Percentiles rank a stretch among this genome's conserved stretches.
phyloP scores from a whole-genome alignment of 139 green algal species.

The Chlamydomonas sp. region DNA sequence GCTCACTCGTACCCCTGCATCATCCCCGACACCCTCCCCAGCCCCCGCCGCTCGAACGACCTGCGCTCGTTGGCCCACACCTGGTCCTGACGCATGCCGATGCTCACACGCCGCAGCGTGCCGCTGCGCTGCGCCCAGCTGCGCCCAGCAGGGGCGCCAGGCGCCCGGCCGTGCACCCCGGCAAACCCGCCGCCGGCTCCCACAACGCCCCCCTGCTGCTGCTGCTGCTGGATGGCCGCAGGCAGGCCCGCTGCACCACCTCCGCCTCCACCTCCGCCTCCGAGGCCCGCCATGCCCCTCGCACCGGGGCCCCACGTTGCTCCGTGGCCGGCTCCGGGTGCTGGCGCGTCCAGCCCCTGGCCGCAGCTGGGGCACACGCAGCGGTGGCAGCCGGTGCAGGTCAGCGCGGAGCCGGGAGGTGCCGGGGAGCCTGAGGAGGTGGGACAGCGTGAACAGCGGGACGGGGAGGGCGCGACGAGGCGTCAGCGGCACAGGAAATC shows the following conservation, averaged over 20 bases:
- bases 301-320: too few species aligned
- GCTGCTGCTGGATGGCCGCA: not conserved
- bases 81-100: not conserved
- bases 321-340: too few species aligned
- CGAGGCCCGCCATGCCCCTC: too few species aligned
- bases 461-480: not conserved
- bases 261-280: not conserved
- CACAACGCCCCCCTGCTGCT: not conserved
- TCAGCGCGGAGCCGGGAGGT: not conserved
- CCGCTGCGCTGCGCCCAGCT: not conserved
- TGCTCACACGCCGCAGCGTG: slow-evolving; percentile 14
- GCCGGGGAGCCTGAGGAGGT: too few species aligned
- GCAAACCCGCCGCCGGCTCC: too few species aligned
- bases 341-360: slow-evolving; percentile 10
- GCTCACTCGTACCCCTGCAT: not conserved
- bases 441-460: too few species aligned
- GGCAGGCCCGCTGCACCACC: not conserved
- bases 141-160: not conserved
- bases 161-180: not conserved
- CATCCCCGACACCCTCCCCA: not conserved
- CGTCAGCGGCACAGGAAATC: not conserved
- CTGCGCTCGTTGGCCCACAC: not conserved
- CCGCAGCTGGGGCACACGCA: slow-evolving; percentile 31
- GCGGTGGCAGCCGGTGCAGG: slow-evolving; percentile 24
- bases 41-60: not conserved